phyloP scores from a whole-genome alignment of 768 basidiomycete species.

The Mycena chlorophos region DNA sequence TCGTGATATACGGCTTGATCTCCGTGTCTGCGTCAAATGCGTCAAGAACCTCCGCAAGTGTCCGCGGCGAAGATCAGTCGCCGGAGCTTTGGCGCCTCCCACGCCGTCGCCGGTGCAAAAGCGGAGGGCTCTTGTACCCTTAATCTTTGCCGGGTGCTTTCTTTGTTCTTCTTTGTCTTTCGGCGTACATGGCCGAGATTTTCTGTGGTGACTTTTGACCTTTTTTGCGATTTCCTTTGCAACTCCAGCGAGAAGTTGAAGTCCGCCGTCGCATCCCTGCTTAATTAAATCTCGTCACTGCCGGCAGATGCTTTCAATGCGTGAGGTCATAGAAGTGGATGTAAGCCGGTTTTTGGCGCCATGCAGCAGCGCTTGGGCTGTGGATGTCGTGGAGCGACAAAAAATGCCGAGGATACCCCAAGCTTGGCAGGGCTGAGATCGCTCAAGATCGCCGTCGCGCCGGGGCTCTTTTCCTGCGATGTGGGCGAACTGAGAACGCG shows the following conservation, averaged over 20 bases:
- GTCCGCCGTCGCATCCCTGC: not conserved
- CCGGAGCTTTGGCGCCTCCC: not conserved
- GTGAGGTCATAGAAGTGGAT: not conserved
- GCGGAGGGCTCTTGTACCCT: not conserved
- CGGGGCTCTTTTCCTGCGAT: too few relatives aligned
- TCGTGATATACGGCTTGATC: not conserved
- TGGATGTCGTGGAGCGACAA: not conserved
- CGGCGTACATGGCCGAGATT: too few relatives aligned
- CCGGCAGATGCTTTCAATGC: not conserved
- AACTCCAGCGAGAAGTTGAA: not conserved
- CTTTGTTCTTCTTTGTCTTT: not conserved
- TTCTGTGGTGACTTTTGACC: not conserved
- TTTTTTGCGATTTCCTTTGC: not conserved
- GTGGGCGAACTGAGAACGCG: too few relatives aligned
- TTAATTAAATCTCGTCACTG: not conserved
- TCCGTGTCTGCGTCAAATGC: too few relatives aligned
- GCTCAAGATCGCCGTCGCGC: too few relatives aligned
- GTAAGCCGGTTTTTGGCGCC: not conserved
- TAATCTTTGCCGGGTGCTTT: not conserved
- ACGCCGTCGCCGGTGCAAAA: not conserved
- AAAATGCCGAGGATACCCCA: not conserved
- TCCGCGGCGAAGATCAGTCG: slow-evolving; percentile 1
- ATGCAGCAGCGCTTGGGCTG: not conserved
- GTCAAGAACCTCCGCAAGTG: too few relatives aligned
- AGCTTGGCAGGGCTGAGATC: not conserved